Conservation (phyloP, 1,284 basidiomycete genomes). For the Chalciporus sp. region DNA sequence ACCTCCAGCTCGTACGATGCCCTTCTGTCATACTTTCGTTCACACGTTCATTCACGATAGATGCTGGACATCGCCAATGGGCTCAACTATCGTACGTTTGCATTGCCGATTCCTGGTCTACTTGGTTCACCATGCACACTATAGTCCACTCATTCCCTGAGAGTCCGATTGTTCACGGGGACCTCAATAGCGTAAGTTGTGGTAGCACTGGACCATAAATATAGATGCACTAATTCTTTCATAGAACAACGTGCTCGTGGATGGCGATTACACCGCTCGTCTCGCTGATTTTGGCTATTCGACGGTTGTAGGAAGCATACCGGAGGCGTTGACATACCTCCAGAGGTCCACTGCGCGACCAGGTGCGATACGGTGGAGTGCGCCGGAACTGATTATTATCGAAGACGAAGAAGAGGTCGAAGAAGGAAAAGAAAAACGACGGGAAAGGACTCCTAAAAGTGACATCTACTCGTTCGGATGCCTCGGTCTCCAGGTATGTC, state of each 20-base stretch:
- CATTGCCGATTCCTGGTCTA: accelerated
- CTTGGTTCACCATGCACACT: neutral
- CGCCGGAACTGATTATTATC: neutral
- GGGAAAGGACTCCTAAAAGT: neutral
- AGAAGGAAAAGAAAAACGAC: too few species aligned
- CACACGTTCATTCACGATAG: neutral
- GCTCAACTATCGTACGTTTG: constrained; percentile 15
- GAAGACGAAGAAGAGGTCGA: neutral
- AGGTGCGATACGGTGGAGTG: constrained; percentile 18
- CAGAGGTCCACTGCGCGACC: constrained; percentile 9
- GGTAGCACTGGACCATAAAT: too few species aligned
- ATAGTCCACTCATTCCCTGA: constrained; percentile 19
- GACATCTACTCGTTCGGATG: constrained; percentile 19
- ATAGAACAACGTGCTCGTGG: constrained; percentile 23
- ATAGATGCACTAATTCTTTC: too few species aligned
- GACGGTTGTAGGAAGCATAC: constrained; percentile 7
- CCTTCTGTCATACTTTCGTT: neutral
- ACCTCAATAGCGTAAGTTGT: constrained; percentile 17
- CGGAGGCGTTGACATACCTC: constrained; percentile 17
- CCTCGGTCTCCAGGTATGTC: constrained; percentile 4
- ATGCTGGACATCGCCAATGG: neutral
- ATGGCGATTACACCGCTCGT: constrained; percentile 10
- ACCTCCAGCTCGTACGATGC: constrained; percentile 15
- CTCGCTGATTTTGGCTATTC: constrained; percentile 10
- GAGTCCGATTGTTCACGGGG: constrained; percentile 16